Evolutionary conservation across 371 early-diverging fungal genomes (phyloP).

Genomic region (Phascolomyces articulosus): DNA sequence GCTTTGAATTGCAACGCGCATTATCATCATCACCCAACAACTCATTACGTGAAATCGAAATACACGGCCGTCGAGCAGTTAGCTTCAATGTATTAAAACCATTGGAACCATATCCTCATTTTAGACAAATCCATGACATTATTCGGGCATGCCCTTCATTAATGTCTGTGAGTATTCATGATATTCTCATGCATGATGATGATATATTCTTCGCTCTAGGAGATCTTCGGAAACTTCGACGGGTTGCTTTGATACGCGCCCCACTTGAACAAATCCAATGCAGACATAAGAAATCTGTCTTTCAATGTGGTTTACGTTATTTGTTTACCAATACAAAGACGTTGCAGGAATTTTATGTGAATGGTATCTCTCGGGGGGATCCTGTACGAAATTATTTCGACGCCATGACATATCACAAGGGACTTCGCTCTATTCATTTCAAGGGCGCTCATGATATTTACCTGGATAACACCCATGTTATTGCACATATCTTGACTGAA

Average conservation of each 20-base stretch:
- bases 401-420: neutral
- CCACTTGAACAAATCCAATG: neutral
- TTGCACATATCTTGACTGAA: neutral
- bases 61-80: neutral
- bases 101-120: neutral
- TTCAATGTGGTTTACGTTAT: neutral
- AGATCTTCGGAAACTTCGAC: neutral
- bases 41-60: neutral
- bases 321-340: neutral
- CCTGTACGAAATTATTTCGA: neutral
- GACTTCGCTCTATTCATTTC: neutral
- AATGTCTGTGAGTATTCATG: neutral
- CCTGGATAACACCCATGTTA: neutral
- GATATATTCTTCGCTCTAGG: neutral
- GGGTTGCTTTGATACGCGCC: neutral
- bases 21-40: neutral
- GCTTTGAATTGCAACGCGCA: neutral
- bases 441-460: neutral
- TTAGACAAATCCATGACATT: neutral
- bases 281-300: neutral
- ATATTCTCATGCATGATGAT: neutral
- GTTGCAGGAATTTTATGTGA: neutral
- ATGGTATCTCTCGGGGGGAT: neutral
- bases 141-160: neutral
- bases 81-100: neutral